Conservation (phyloP, 768 basidiomycete genomes). For the Panaeolus papilionaceus region DNA sequence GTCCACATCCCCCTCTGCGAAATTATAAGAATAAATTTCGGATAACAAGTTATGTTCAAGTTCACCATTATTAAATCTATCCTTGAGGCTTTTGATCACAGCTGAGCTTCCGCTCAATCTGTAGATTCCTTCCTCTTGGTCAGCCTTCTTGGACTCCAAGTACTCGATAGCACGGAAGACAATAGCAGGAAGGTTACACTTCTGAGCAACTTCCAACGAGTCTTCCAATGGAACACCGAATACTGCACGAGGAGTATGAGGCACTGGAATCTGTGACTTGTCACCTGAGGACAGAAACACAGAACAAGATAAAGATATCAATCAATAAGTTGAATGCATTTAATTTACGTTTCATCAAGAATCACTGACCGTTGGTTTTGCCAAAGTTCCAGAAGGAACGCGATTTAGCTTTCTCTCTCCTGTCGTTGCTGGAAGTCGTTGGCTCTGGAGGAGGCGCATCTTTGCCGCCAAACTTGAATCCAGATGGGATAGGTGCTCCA, state of each 20-base stretch:
- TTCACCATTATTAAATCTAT: slow-evolving; percentile 90
- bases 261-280: slow-evolving; percentile 40
- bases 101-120: slow-evolving; percentile 93
- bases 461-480: slow-evolving; percentile 90
- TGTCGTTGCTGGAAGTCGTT: slow-evolving; percentile 54
- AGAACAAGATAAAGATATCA: slow-evolving; percentile 12
- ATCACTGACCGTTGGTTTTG: slow-evolving; percentile 55
- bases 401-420: slow-evolving; percentile 92
- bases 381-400: slow-evolving; percentile 95
- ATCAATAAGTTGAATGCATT: slow-evolving; percentile 2
- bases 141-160: slow-evolving; percentile 91
- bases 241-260: slow-evolving; percentile 69
- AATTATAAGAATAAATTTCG: slow-evolving; percentile 20
- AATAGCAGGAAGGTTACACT: slow-evolving; percentile 91
- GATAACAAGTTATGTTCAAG: slow-evolving; percentile 18
- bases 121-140: slow-evolving; percentile 98
- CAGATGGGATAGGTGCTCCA: slow-evolving; percentile 84
- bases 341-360: slow-evolving; percentile 19
- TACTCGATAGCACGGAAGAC: slow-evolving; percentile 97
- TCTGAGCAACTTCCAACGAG: slow-evolving; percentile 86
- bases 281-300: slow-evolving; percentile 37
- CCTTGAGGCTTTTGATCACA: slow-evolving; percentile 92
- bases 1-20: slow-evolving; percentile 93
- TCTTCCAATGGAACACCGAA: slow-evolving; percentile 91
- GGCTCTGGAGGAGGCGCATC: slow-evolving; percentile 54